Evolutionary conservation across 2,329 filamentous ascomycete species (phyloP).

Genomic region (Mollisia scopiformis): DNA sequence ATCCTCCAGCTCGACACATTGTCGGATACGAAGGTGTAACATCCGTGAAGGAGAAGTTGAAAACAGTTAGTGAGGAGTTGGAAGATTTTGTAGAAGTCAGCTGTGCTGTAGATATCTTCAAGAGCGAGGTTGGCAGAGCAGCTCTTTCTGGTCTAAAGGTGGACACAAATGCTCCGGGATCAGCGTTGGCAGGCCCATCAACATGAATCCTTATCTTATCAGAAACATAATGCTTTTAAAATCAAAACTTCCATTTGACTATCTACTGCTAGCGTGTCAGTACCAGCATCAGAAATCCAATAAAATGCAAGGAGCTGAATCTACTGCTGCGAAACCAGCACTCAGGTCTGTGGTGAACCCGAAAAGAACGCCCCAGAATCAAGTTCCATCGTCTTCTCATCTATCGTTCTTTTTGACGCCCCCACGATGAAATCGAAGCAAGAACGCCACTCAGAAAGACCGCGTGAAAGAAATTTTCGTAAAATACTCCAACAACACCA

Average conservation of each 20-base stretch:
- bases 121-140: conserved; percentile 34
- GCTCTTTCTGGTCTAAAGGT: conserved; percentile 27
- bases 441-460: too few relatives aligned
- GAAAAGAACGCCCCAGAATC: neutral
- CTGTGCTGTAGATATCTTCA: conserved; percentile 40
- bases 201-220: neutral
- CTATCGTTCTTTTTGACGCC: neutral
- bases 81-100: conserved; percentile 96
- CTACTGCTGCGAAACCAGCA: neutral
- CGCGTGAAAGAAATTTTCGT: too few relatives aligned
- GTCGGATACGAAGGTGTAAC: conserved; percentile 87
- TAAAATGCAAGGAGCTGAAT: neutral
- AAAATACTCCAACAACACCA: too few relatives aligned
- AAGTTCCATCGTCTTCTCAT: neutral
- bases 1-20: conserved; percentile 91
- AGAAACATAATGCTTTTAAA: neutral
- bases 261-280: neutral
- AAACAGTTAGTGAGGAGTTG: conserved; percentile 92
- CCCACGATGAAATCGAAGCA: too few relatives aligned
- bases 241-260: neutral
- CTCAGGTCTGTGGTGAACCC: neutral
- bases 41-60: conserved; percentile 93
- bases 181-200: neutral
- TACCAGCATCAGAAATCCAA: neutral
- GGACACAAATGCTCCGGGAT: conserved; percentile 14